These are phyloP conservation scores for Aspergillus mulundensis DNA, from an alignment of 495 filamentous ascomycete genomes.

Conservation along the genomic window DNA sequence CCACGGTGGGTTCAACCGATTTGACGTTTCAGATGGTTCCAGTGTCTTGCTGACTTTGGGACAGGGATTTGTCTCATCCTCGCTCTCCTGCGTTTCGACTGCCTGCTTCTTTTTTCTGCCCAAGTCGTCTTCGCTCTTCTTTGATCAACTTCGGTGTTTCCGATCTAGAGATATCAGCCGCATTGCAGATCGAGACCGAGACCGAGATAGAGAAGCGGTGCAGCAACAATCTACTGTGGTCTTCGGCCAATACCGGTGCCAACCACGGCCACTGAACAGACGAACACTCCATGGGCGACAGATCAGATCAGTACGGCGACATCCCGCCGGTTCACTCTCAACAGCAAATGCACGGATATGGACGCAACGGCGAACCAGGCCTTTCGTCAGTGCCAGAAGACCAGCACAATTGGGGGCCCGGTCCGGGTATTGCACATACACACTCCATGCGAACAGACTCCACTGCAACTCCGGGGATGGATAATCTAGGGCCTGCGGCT, in stretches of 20 bases:
- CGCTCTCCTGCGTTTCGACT: background rate
- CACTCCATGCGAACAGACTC: conserved; percentile 38
- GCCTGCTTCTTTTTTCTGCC: background rate
- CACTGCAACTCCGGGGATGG: conserved; percentile 65
- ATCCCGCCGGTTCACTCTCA: conserved; percentile 17
- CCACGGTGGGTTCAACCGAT: background rate
- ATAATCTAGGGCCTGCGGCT: conserved; percentile 69
- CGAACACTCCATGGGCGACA: conserved; percentile 4
- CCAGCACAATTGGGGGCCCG: conserved; percentile 14
- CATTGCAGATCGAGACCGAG: background rate
- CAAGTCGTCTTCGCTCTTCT: background rate
- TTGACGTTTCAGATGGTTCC: conserved; percentile 1
- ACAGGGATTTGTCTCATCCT: background rate
- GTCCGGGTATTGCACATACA: conserved; percentile 20
- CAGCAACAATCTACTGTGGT: background rate
- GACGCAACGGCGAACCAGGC: background rate
- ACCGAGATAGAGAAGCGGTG: background rate
- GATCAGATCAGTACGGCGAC: conserved; percentile 18
- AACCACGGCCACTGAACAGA: conserved; percentile 9
- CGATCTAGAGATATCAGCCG: background rate
- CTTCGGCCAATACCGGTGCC: conserved; percentile 10
- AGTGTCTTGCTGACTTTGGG: background rate
- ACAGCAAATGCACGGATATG: conserved; percentile 10
- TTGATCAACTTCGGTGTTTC: background rate
- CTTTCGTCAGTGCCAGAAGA: conserved; percentile 18